Conservation (phyloP, 306 rosid genomes). For the Potentilla sterilis region DNA sequence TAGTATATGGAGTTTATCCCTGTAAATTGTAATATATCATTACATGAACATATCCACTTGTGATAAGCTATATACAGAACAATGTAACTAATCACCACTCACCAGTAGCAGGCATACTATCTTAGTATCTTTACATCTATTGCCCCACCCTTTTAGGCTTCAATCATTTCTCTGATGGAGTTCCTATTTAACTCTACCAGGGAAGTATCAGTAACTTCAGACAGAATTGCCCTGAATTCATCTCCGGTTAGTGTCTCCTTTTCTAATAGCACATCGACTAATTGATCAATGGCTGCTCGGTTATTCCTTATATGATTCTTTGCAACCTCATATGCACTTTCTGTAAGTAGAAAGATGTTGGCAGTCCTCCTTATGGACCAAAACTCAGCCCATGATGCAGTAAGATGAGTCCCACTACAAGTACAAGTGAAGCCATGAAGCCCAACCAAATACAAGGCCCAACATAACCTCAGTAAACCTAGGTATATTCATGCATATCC, state of each 20-base stretch:
- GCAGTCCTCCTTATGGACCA: no score
- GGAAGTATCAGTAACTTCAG: slow-evolving; percentile 50
- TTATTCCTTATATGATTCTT: slow-evolving; percentile 53
- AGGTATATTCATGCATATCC: no score
- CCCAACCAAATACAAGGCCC: no score
- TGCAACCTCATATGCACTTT: slow-evolving; percentile 58
- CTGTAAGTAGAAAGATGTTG: no score
- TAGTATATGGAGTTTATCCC: neutral
- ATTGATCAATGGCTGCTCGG: slow-evolving; percentile 59
- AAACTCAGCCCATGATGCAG: no score
- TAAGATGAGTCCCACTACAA: no score
- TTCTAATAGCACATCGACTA: slow-evolving; percentile 63
- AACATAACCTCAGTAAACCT: no score
- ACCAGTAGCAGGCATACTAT: neutral
- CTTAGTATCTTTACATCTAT: neutral
- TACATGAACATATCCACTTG: neutral
- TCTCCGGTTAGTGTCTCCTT: slow-evolving; percentile 65
- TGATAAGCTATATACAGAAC: neutral
- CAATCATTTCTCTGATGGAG: slow-evolving; percentile 40
- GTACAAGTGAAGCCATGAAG: no score
- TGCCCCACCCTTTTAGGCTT: slow-evolving; percentile 25
- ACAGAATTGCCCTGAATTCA: slow-evolving; percentile 63
- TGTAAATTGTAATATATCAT: neutral
- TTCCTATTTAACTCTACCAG: slow-evolving; percentile 26
- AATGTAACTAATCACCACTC: neutral